A percentile compares a stretch with the other conserved stretches of the same genome.
These are phyloP conservation scores for Backusella liffmaniae DNA, from an alignment of 192 early-diverging fungal genomes.

Conservation along the genomic window DNA sequence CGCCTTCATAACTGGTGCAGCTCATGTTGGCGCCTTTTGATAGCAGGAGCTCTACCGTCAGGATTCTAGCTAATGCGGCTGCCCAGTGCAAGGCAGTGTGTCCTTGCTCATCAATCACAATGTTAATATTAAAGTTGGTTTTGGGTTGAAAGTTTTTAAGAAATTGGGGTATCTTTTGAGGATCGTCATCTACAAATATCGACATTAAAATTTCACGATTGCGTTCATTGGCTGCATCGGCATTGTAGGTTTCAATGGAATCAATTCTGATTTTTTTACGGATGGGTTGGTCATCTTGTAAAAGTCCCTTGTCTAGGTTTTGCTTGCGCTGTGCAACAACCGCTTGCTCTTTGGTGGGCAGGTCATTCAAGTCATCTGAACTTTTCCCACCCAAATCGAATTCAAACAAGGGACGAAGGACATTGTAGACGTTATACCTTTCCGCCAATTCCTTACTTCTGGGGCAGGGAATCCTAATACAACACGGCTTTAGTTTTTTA, in stretches of 20 bases:
- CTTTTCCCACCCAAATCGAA: slow-evolving; percentile 46
- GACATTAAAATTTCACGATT: slow-evolving; percentile 80
- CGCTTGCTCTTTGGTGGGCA: slow-evolving; percentile 31
- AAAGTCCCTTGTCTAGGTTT: neutral
- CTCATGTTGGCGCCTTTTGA: slow-evolving; percentile 69
- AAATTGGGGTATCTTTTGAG: slow-evolving; percentile 53
- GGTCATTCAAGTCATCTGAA: slow-evolving; percentile 1
- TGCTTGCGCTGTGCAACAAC: slow-evolving; percentile 7
- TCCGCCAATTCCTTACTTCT: slow-evolving; percentile 79
- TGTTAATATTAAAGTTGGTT: slow-evolving; percentile 68
- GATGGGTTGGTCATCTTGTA: neutral
- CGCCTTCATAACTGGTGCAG: slow-evolving; percentile 72
- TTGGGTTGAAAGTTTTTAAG: slow-evolving; percentile 39
- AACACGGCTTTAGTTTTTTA: too few species aligned
- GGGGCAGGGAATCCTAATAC: slow-evolving; percentile 77
- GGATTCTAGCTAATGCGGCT: slow-evolving; percentile 77
- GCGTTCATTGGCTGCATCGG: slow-evolving; percentile 45
- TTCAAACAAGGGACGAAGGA: slow-evolving; percentile 79
- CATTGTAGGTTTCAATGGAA: neutral
- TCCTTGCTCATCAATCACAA: slow-evolving; percentile 91
- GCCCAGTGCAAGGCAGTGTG: slow-evolving; percentile 97
- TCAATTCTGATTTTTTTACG: slow-evolving; percentile 14
- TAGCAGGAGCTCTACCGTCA: slow-evolving; percentile 76
- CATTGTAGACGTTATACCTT: slow-evolving; percentile 70
- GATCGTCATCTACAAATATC: slow-evolving; percentile 80